Conservation (phyloP, 805 yeast species). For the Zygosaccharomyces gambellarensis region DNA sequence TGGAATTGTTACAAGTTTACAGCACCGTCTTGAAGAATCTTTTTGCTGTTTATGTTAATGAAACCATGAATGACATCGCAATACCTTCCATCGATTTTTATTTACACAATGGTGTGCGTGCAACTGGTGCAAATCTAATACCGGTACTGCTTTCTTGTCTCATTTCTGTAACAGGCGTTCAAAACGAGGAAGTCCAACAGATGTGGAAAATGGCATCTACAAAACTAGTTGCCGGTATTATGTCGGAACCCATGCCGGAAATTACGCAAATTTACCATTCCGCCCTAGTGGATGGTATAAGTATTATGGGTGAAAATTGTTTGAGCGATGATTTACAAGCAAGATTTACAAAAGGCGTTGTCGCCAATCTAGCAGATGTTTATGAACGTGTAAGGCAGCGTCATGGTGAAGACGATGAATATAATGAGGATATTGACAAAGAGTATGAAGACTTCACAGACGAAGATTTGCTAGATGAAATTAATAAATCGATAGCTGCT, state of each 20-base stretch:
- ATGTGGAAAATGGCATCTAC: slow-evolving; percentile 69
- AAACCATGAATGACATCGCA: slow-evolving; percentile 70
- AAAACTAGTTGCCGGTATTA: slow-evolving; percentile 62
- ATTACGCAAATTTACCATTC: slow-evolving; percentile 72
- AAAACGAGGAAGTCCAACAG: slow-evolving; percentile 55
- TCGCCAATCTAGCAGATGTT: slow-evolving; percentile 58
- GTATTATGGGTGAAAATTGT: slow-evolving; percentile 60
- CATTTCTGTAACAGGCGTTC: slow-evolving; percentile 43
- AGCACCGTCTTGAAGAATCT: slow-evolving; percentile 78
- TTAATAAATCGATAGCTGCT: slow-evolving; percentile 66
- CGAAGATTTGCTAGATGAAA: slow-evolving; percentile 83
- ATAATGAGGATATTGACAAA: slow-evolving; percentile 79
- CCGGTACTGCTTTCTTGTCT: slow-evolving; percentile 70
- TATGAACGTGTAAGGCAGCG: slow-evolving; percentile 67
- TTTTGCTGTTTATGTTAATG: slow-evolving; percentile 78
- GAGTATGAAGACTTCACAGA: slow-evolving; percentile 82
- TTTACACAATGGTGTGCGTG: slow-evolving; percentile 90
- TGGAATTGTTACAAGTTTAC: slow-evolving; percentile 79
- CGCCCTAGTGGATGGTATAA: slow-evolving; percentile 61
- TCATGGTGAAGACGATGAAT: slow-evolving; percentile 76
- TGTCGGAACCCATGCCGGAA: slow-evolving; percentile 79
- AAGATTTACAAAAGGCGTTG: slow-evolving; percentile 54
- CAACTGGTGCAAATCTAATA: slow-evolving; percentile 79
- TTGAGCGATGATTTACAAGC: slow-evolving; percentile 52
- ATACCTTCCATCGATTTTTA: slow-evolving; percentile 87